Evolutionary conservation across 2,329 filamentous ascomycete species (phyloP).

Genomic region (Monilinia vaccinii-corymbosi): DNA sequence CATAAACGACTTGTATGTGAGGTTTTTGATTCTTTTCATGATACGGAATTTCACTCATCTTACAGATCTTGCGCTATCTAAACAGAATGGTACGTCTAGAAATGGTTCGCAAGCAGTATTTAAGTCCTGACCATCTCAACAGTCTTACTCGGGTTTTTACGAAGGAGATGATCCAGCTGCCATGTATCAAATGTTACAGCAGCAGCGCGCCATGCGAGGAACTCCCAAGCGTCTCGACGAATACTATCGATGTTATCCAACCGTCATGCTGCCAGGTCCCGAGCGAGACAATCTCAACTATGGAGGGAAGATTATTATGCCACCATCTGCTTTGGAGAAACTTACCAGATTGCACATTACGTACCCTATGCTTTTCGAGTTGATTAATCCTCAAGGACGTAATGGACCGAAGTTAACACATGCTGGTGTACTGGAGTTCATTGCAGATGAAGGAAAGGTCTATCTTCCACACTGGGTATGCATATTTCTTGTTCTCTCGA

Average conservation of each 20-base stretch:
- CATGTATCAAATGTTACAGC: slow-evolving; percentile 28
- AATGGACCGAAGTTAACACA: slow-evolving; percentile 66
- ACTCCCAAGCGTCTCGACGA: slow-evolving; percentile 81
- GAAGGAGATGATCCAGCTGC: slow-evolving; percentile 25
- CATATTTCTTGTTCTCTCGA: neutral
- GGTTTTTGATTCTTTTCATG: no score
- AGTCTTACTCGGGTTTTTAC: slow-evolving; percentile 25
- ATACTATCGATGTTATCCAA: slow-evolving; percentile 94
- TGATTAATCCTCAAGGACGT: slow-evolving; percentile 71
- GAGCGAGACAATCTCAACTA: slow-evolving; percentile 88
- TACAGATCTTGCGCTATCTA: neutral
- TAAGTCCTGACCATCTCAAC: slow-evolving; percentile 12
- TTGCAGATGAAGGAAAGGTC: slow-evolving; percentile 91
- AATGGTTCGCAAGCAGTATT: neutral
- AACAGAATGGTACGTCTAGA: slow-evolving; percentile 18
- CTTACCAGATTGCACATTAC: slow-evolving; percentile 92
- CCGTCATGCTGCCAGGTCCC: slow-evolving; percentile 85
- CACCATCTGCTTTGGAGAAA: slow-evolving; percentile 93
- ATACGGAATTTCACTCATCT: neutral
- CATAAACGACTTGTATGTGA: no score
- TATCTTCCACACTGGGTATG: slow-evolving; percentile 91
- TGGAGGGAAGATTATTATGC: slow-evolving; percentile 94
- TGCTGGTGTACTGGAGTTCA: slow-evolving; percentile 92
- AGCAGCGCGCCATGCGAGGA: slow-evolving; percentile 19
- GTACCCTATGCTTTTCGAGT: slow-evolving; percentile 94